Base-by-base conservation (phyloP, 176 grass and related monocot genomes). In the Musa troglodytarum region DNA sequence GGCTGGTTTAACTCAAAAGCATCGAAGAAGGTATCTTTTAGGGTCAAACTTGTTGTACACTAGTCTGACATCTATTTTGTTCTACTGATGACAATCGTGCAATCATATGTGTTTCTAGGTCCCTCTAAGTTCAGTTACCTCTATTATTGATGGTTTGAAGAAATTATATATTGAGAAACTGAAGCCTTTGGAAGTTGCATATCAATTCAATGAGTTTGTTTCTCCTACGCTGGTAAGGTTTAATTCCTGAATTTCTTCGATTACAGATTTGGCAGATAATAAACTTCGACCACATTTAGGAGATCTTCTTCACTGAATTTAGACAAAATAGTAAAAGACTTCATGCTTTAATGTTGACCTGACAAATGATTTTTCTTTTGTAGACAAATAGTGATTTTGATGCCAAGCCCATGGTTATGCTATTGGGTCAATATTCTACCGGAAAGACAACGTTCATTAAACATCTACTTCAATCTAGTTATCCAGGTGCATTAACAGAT, bases 391-490 rank as follows among this genome's bases (percentile, higher is more conserved):
- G 88, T 73, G 95, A 99, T 87, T 99, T 99, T 91, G 95, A 99
- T 83, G 95, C 91, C 82, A 99, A 94, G 54, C 91, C 95, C 80
- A 99, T 99, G 95, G 95, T 99, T 80, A 99, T 99, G 95, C 88
- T 99, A 64, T 88, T 99, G 76, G 95, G 95, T 53, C 95, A 99
- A 86, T 99, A 99, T 88, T 99, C 95, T 82, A 99, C 95, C 0
- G 95, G 95, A 20, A 99, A 99, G 88, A 99, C 95, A n/a, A 99
- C 91, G 76, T 99, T 99, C 78, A 99, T 99, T 63, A 99, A 99
- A 34, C 95, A 99, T 86, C 76, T 99, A 19, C 82, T 94, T 23
- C 87, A 81, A 88, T 77, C 84, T 83, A 84, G 78, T 78, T 99
- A 94, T 86, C 95, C 95, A 94, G 95, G 95, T 98, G 76, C 50